Evolutionary conservation across 805 yeast genomes (phyloP).

Genomic region (Metschnikowia gelsemii): DNA sequence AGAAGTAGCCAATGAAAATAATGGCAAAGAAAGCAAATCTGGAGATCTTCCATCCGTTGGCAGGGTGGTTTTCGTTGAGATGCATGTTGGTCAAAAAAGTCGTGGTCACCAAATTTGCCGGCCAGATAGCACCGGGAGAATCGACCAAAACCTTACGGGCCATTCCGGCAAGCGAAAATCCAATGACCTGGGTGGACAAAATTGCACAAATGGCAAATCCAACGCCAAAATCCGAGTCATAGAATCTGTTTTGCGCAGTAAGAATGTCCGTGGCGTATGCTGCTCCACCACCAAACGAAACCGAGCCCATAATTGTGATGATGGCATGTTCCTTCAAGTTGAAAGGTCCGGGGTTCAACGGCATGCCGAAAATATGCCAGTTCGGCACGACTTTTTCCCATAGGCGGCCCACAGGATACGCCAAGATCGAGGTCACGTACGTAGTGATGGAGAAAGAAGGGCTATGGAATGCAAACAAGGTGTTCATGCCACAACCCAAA

Average conservation of each 20-base stretch:
- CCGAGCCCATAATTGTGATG: constrained; percentile 53
- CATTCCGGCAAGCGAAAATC: constrained; percentile 67
- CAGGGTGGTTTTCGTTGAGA: constrained; percentile 49
- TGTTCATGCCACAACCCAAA: constrained; percentile 58
- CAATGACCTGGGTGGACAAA: constrained; percentile 60
- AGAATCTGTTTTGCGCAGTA: constrained; percentile 50
- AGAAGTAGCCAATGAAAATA: constrained; percentile 7
- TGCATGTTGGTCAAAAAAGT: constrained; percentile 55
- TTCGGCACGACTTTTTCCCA: constrained; percentile 44
- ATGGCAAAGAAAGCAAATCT: constrained; percentile 6
- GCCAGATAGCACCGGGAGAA: constrained; percentile 73
- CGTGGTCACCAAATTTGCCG: constrained; percentile 57
- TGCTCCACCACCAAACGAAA: constrained; percentile 41
- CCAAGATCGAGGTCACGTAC: constrained; percentile 56
- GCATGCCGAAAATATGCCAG: constrained; percentile 31
- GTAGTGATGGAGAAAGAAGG: constrained; percentile 53
- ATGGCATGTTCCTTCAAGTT: constrained; percentile 62
- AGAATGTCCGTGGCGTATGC: constrained; percentile 61
- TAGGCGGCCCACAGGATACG: constrained; percentile 57
- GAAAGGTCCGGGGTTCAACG: constrained; percentile 60
- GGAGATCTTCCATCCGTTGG: constrained; percentile 59
- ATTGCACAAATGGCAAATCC: constrained; percentile 56
- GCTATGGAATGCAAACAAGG: constrained; percentile 55
- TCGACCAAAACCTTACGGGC: constrained; percentile 57
- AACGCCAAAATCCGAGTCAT: constrained; percentile 44